Base-by-base conservation (phyloP, 1,284 basidiomycete genomes). In the Leccinum pachyderme region DNA sequence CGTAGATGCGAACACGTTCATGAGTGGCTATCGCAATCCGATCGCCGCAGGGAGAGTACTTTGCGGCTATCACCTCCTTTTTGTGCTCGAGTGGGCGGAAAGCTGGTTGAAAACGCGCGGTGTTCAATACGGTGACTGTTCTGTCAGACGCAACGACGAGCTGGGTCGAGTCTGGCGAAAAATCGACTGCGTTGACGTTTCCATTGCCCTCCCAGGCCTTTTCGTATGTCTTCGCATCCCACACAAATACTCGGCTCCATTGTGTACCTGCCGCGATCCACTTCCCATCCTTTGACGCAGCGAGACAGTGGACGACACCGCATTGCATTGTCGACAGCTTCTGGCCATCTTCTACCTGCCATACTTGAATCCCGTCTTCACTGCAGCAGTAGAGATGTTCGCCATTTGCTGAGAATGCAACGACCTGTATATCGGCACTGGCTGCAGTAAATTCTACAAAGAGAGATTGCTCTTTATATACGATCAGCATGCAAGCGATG, bases 11-110 rank as follows among this genome's bases (percentile, higher is more conserved):
- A 37, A 56, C 3, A 2, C 7, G 28, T n/a, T 58, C 12, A 0
- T 7, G 1, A 7, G 29, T 41, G 12, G 50, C 31, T 7, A 35
- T 58, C 5, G 50, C 56, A 11, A 57, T 37, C 28, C 8, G 31
- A 15, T 56, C 29, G 6, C 56, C 56, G 15, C 15, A 15, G 1
- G 49, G 35, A 1, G 55, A 56, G 43, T 53, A 58, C 15, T 56
- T 56, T 0, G 28, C 28, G 3, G 27, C 45, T 13, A 18, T 31
- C n/a, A 53, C 7, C 7, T 43, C 11, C 41, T 25, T 12, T 7
- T 7, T 5, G 3, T 3, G 18, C 13, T n/a, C 12, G 5, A 45
- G 44, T 27, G 24, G n/a, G 24, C 0, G 12, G 5, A 45, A 7
- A 24, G 24, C 41, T 13, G 0, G 0, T 22, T 4, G 24, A 7